Evolutionary conservation across 495 filamentous ascomycete species (phyloP).

Genomic region (Aspergillus nidulans): DNA sequence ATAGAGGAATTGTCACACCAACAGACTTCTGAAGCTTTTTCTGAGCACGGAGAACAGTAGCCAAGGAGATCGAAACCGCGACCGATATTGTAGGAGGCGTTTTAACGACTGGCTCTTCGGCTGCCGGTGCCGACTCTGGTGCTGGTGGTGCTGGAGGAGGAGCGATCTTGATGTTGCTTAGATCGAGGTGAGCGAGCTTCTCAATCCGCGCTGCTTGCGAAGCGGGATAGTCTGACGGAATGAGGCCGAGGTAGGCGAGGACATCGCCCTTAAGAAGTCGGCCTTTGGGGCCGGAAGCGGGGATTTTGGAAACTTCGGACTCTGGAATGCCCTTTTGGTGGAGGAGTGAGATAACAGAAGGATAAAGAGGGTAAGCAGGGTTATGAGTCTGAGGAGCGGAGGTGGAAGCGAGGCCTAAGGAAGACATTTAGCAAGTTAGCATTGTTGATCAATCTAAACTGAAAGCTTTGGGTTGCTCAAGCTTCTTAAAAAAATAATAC

Average conservation of each 20-base stretch:
- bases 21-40: constrained; percentile 68
- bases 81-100: constrained; percentile 33
- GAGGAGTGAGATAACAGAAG: constrained; percentile 78
- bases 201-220: constrained; percentile 62
- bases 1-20: constrained; percentile 75
- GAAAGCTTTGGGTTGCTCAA: background rate
- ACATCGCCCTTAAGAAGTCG: constrained; percentile 94
- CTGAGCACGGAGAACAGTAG: constrained; percentile 72
- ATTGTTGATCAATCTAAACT: background rate
- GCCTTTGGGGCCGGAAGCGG: constrained; percentile 80
- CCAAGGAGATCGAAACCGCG: constrained; percentile 70
- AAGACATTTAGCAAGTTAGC: background rate
- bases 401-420: constrained; percentile 33
- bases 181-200: constrained; percentile 78
- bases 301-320: constrained; percentile 72
- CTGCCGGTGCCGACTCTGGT: constrained; percentile 31
- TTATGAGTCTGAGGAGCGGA: constrained; percentile 51
- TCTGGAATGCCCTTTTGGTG: constrained; percentile 68
- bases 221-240: constrained; percentile 64
- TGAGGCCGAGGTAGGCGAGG: constrained; percentile 78
- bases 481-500: constrained; percentile 22
- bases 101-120: constrained; percentile 35
- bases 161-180: constrained; percentile 89
- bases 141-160: constrained; percentile 48
- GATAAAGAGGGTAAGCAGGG: constrained; percentile 75